Base-by-base conservation (phyloP, 2,329 filamentous ascomycete genomes). In the Epichloe uncinata region DNA sequence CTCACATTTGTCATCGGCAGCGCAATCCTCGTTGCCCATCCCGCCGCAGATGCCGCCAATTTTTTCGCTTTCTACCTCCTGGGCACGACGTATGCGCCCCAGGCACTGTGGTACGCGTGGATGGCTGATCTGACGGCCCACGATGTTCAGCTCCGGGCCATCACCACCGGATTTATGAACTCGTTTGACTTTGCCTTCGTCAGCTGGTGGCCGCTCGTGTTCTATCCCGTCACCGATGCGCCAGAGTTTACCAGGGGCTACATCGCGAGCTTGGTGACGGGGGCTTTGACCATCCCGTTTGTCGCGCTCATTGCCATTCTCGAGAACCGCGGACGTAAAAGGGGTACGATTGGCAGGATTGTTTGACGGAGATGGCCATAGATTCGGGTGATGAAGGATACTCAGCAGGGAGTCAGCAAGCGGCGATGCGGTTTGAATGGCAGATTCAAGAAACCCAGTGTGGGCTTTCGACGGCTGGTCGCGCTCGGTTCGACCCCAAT, bases 61-160 rank as follows among this genome's bases (percentile, higher is more conserved):
- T 72, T 72, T 50, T 66, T 71, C 42, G 68, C 69, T 6, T 71
- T 70, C 51, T 72, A 70, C 53, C 55, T 71, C 1, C 61, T 72
- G 2, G 69, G 69, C 3, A 71, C 69, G 0, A 70, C 67, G 0
- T 72, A 68, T 48, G 69, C 69, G 2, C 69, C 69, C 1, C 69
- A 72, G 50, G 69, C 69, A 4, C 57, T 72, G n/a, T 72, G 69
- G 69, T 72, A 72, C 53, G 66, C 66, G 0, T 72, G 69, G 69
- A 70, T 72, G 66, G 69, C 69, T 0, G 69, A 72, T 48, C 56
- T 72, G 7, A 68, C 65, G 7, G 59, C 61, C 3, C 64, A 68
- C 30, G 65, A 67, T 18, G 49, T 67, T 8, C 69, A 71, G 41
- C 60, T 72, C 2, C 61, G 69, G 0, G 69, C 69, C 2, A 69